phyloP scores from a whole-genome alignment of 2,329 filamentous ascomycete species.

The Hypoxylon sp. region DNA sequence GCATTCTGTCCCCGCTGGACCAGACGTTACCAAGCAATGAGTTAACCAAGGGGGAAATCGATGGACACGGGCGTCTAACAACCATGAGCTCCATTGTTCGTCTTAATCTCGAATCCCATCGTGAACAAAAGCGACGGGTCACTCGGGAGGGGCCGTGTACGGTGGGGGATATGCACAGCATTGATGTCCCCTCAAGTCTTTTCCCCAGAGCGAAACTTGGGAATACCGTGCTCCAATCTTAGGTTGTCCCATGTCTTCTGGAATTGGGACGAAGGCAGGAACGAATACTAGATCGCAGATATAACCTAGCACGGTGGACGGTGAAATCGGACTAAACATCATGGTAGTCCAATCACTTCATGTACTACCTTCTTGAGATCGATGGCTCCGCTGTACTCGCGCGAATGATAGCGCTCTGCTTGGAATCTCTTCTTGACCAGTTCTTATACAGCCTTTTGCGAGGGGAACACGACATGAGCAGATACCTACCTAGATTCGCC shows the following conservation, averaged over 20 bases:
- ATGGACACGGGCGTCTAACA: not conserved
- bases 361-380: not conserved
- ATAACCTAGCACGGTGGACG: not conserved
- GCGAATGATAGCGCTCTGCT: not conserved
- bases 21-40: not conserved
- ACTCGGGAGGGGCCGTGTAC: not conserved
- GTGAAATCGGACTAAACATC: not conserved
- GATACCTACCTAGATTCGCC: not conserved
- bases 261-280: not conserved
- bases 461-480: not conserved
- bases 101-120: not conserved
- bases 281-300: not conserved
- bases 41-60: not conserved
- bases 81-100: not conserved
- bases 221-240: not conserved
- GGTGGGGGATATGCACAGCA: not conserved
- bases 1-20: not conserved
- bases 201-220: not conserved
- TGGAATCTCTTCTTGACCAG: not conserved
- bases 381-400: not conserved
- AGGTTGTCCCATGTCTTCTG: not conserved
- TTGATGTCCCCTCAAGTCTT: not conserved
- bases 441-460: not conserved
- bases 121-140: not conserved
- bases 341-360: not conserved